phyloP scores from a whole-genome alignment of 1,284 basidiomycete genomes.

The Naganishia liquefaciens region DNA sequence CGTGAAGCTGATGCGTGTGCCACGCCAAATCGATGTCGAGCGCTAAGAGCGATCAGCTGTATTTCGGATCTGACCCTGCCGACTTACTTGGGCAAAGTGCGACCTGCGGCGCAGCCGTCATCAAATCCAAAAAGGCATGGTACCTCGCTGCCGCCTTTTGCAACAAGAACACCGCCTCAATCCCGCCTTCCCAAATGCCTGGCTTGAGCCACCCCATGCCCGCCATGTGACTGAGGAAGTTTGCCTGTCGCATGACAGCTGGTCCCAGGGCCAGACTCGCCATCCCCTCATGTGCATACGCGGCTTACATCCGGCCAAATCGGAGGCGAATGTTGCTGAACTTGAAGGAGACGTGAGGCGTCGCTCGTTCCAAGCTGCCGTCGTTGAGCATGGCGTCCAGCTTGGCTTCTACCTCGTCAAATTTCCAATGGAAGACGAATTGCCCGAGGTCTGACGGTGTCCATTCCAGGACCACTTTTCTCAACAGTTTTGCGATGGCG shows the following conservation, averaged over 20 bases:
- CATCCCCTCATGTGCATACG: constrained; percentile 36
- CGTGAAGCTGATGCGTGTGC: constrained; percentile 51
- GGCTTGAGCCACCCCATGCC: constrained; percentile 41
- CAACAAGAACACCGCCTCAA: constrained; percentile 34
- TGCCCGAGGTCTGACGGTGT: constrained; percentile 2
- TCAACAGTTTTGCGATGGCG: constrained; percentile 1
- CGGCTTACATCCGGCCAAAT: constrained; percentile 24
- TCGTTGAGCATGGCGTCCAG: constrained; percentile 6
- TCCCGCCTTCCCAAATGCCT: constrained; percentile 32
- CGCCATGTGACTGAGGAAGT: constrained; percentile 39
- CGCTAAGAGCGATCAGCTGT: constrained; percentile 5
- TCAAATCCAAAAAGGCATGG: constrained; percentile 48
- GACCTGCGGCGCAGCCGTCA: constrained; percentile 33
- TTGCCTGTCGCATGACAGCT: constrained; percentile 41
- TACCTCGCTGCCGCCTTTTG: constrained; percentile 45
- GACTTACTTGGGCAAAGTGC: constrained; percentile 29
- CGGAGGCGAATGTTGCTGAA: constrained; percentile 4
- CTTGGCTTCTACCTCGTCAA: constrained; percentile 4
- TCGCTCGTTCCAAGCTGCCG: constrained; percentile 4
- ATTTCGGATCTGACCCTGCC: not conserved
- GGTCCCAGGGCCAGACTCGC: constrained; percentile 39
- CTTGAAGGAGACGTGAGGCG: not conserved
- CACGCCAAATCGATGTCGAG: constrained; percentile 51
- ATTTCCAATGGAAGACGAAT: not conserved
- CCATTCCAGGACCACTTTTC: not conserved